Base-by-base conservation (phyloP, 768 basidiomycete genomes). In the Rhodosporidiobolus sp. region DNA sequence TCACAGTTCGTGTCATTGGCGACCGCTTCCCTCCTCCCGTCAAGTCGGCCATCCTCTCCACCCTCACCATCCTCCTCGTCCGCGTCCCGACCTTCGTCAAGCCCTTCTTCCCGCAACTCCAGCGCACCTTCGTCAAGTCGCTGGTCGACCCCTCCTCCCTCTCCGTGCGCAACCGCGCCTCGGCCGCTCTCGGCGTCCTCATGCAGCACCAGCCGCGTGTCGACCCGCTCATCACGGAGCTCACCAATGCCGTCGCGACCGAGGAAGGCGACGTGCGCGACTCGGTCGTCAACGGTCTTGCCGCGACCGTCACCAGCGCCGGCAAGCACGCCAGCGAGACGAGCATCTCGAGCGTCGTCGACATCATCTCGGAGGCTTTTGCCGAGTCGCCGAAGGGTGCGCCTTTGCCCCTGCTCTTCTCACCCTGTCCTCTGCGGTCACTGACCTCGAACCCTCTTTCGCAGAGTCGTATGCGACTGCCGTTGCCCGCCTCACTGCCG, bases 31-130 rank as follows among this genome's bases (percentile, higher is more conserved):
- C 96, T 12, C 90, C 94, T 1, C 91, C 88, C 30, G 93, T 97
- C 81, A 97, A 98, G 83, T 87, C 87, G 8, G 94, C 90, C 20
- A 94, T 99, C 76, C 85, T 99, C 43, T 86, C 86, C 46, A 91
- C 94, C 10, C 85, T 99, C 61, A 87, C 88, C 0, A 87, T 88
- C 30, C 91, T 97, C 87, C 84, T 98, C 54, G 87, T 88, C 73
- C 86, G 87, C 56, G 94, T 96, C 32, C 94, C 94, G 0, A 83
- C 85, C 7, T 91, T 95, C 76, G 92, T 98, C 77, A 92, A 91
- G 80, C 95, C 95, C 5, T 98, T 98, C 88, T 97, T 97, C 86
- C 96, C 95, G 4, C 96, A 98, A 78, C 83, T 98, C 46, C 95
- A 97, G 78, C 87, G 94, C 46, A 97, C 94, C 0, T 97, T 98